Conservation (phyloP, 2,329 filamentous ascomycete species). For the Epichloe coenophiala region DNA sequence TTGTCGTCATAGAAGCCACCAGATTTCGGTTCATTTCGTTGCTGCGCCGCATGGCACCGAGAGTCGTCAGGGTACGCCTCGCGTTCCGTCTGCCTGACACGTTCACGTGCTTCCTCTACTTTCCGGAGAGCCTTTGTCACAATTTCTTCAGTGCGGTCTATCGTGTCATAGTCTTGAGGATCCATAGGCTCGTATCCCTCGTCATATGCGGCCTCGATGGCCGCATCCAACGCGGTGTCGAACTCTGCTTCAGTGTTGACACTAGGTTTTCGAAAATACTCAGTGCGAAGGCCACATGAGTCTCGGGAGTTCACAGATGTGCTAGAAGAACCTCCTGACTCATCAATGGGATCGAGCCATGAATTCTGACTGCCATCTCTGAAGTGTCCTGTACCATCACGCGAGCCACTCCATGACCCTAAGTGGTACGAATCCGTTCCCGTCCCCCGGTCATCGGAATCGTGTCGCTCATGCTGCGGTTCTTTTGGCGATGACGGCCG, state of each 20-base stretch:
- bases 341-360: conserved; percentile 89
- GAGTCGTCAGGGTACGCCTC: conserved; percentile 35
- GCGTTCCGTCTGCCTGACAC: conserved; percentile 58
- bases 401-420: conserved; percentile 11
- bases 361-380: conserved; percentile 63
- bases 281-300: conserved; percentile 56
- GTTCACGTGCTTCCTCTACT: conserved; percentile 64
- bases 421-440: conserved; percentile 3
- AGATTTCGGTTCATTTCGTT: conserved; percentile 12
- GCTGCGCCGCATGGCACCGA: conserved; percentile 18
- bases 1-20: conserved; percentile 51
- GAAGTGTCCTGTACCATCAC: conserved; percentile 23
- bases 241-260: conserved; percentile 78
- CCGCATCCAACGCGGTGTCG: conserved; percentile 84
- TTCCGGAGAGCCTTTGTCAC: conserved; percentile 46
- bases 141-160: conserved; percentile 28
- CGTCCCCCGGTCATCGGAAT: conserved; percentile 4
- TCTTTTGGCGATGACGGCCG: conserved; percentile 34
- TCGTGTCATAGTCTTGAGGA: conserved; percentile 24
- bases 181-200: conserved; percentile 70
- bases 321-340: conserved; percentile 67
- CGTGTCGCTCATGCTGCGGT: conserved; percentile 9
- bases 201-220: conserved; percentile 91
- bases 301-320: conserved; percentile 68
- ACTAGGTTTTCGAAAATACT: conserved; percentile 54